Evolutionary conservation across 2,329 filamentous ascomycete species (phyloP), one percentile per base, ranked within the genome.

Genomic region (Berkeleyomyces basicola): DNA sequence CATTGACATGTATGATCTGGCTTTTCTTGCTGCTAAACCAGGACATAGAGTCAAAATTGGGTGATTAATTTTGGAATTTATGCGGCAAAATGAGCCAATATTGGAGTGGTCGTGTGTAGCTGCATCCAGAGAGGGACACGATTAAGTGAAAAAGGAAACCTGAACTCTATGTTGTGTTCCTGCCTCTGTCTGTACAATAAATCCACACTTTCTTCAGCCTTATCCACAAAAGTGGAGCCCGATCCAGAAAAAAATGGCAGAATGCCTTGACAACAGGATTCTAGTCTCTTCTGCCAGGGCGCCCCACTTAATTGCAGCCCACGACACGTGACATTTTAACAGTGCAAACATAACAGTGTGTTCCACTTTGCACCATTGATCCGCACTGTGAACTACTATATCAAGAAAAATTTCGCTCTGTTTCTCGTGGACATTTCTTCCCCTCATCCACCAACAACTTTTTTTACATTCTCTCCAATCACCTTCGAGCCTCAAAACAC

Each of bases 321-420:
- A 62, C 62, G 51, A 51, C 42, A 63, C 36, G 10, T 4, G 1
- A 4, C 14, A 58, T 51, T 23, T 23, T 2, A 23, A 63, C 58
- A n/a, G 62, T 63, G 42, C 14, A 3, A 61, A 7, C 9, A 33
- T 7, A 16, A 63, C 64, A 61, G 58, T 65, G 51, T 37, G 43
- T 16, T 44, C 61, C 58, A 61, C 60, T 53, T 58, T 60, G 10
- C 1, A 16, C 10, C 0, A 9, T 16, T 9, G 14, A 0, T 4
- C 14, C 14, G n/a, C 62, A 61, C 62, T 61, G 58, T 63, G 23
- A 6, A 39, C 14, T 37, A 63, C 11, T 59, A 63, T 61, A 61
- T 61, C 16, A 61, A 58, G 60, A 57, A 61, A 39, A 36, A 44
- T 57, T 39, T 39, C 23, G 36, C 57, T 14, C 40, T 37, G 9